phyloP scores from a whole-genome alignment of 2,329 filamentous ascomycete genomes.

The Epichloe hybrida region DNA sequence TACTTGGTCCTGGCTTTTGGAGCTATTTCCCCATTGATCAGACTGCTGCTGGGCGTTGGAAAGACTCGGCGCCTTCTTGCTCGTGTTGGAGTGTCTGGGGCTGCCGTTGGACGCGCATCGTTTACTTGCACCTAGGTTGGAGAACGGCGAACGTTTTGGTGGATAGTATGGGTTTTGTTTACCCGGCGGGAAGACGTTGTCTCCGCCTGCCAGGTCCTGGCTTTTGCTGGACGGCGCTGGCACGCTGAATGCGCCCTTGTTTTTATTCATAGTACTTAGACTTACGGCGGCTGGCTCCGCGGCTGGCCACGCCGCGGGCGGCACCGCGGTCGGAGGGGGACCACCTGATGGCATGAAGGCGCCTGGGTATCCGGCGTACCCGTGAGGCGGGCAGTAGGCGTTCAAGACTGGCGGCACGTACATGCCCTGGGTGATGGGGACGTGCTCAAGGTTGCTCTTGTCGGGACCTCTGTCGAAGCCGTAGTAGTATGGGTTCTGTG shows the following conservation, averaged over 20 bases:
- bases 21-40: not conserved
- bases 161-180: slow-evolving; percentile 17
- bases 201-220: slow-evolving; percentile 12
- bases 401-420: slow-evolving; percentile 11
- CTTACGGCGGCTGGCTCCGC: not conserved
- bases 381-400: slow-evolving; percentile 9
- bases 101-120: not conserved
- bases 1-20: not conserved
- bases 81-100: slow-evolving; percentile 1
- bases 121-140: slow-evolving; percentile 8
- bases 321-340: not conserved
- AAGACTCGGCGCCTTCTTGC: not conserved
- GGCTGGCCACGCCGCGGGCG: not conserved
- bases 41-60: not conserved
- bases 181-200: slow-evolving; percentile 18
- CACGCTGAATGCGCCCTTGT: slow-evolving; percentile 8
- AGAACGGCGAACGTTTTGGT: slow-evolving; percentile 11
- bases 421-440: slow-evolving; percentile 20
- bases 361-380: slow-evolving; percentile 8
- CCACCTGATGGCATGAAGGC: not conserved
- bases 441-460: slow-evolving; percentile 11
- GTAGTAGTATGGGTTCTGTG: slow-evolving; percentile 28
- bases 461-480: slow-evolving; percentile 18
- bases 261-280: not conserved
- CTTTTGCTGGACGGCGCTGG: slow-evolving; percentile 9